phyloP scores from a whole-genome alignment of 352 stramenopile genomes.

The Phytophthora colocasiae region DNA sequence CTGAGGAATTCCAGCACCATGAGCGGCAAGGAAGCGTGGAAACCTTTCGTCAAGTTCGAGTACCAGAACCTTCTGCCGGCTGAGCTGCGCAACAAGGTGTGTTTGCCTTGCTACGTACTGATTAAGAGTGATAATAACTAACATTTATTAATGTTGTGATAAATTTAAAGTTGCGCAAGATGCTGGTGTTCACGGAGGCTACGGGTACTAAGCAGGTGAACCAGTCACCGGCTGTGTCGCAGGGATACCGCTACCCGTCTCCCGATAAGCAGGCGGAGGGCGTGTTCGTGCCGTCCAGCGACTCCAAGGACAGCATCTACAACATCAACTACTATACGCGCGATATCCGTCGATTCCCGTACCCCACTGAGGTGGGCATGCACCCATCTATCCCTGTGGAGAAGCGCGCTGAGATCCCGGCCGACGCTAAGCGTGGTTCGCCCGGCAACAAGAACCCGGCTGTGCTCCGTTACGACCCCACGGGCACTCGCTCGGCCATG shows the following conservation, averaged over 20 bases:
- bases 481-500: slow-evolving; percentile 89
- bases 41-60: slow-evolving; percentile 86
- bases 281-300: slow-evolving; percentile 73
- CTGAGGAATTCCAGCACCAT: slow-evolving; percentile 35
- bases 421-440: slow-evolving; percentile 71
- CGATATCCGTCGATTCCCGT: slow-evolving; percentile 78
- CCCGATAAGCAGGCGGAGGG: slow-evolving; percentile 71
- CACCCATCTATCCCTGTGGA: slow-evolving; percentile 73
- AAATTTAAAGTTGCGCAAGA: slow-evolving; percentile 67
- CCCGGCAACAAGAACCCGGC: slow-evolving; percentile 90
- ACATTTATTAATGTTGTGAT: too few relatives aligned
- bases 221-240: slow-evolving; percentile 67
- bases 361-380: slow-evolving; percentile 69
- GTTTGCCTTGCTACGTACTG: not conserved
- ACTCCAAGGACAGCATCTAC: slow-evolving; percentile 84
- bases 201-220: slow-evolving; percentile 75
- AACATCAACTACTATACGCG: slow-evolving; percentile 92
- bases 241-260: slow-evolving; percentile 83
- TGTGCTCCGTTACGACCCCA: slow-evolving; percentile 85
- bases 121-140: too few relatives aligned
- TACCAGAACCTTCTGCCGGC: slow-evolving; percentile 77
- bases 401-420: slow-evolving; percentile 69
- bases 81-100: slow-evolving; percentile 72
- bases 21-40: slow-evolving; percentile 73
- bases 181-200: slow-evolving; percentile 85